Conservation (phyloP, 1,139 yeast species). For the Sugiyamaella grinbergsii region DNA sequence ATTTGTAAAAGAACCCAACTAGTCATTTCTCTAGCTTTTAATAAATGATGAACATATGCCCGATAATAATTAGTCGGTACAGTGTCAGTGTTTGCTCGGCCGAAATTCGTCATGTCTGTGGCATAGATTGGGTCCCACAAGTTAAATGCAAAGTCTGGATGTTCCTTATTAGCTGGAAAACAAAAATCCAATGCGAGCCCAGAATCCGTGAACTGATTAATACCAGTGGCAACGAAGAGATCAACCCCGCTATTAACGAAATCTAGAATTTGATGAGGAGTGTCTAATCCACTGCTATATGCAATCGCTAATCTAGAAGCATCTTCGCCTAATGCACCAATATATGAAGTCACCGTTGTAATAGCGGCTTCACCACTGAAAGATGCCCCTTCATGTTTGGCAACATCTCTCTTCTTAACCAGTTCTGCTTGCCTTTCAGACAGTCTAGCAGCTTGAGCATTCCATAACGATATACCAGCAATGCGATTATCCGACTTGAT, state of each 20-base stretch:
- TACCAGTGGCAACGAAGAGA: constrained; percentile 41
- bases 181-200: constrained; percentile 45
- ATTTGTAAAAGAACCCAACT: constrained; percentile 47
- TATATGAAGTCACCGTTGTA: constrained; percentile 8
- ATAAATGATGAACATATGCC: constrained; percentile 47
- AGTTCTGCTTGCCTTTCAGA: constrained; percentile 27
- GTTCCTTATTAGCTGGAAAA: constrained; percentile 32
- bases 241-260: constrained; percentile 43
- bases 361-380: constrained; percentile 13
- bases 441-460: constrained; percentile 25
- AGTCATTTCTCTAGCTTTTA: constrained; percentile 48
- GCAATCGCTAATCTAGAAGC: constrained; percentile 28
- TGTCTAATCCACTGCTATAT: constrained; percentile 33
- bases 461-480: constrained; percentile 35
- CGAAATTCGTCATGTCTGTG: constrained; percentile 38
- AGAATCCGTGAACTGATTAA: constrained; percentile 40
- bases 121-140: constrained; percentile 41
- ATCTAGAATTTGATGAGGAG: constrained; percentile 43
- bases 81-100: constrained; percentile 25
- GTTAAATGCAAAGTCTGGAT: constrained; percentile 36
- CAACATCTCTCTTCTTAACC: constrained; percentile 19
- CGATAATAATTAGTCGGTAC: constrained; percentile 37
- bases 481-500: constrained; percentile 25
- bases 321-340: constrained; percentile 14
- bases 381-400: constrained; percentile 19